phyloP scores from a whole-genome alignment of 345 rosid species.

The Mangifera indica region DNA sequence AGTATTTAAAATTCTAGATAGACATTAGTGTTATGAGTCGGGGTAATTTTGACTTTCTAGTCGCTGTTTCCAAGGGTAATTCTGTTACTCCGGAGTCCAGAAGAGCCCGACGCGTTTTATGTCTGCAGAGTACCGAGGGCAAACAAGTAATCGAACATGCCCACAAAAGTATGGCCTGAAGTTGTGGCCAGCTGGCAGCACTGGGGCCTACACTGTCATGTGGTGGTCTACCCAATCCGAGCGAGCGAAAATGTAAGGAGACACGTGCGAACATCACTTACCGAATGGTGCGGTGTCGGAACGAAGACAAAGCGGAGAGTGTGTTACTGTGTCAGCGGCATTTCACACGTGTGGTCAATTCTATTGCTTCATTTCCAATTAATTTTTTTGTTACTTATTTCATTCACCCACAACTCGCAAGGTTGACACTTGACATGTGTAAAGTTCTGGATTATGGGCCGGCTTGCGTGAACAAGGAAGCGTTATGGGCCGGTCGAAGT shows the following conservation, averaged over 20 bases:
- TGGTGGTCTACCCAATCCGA: background rate
- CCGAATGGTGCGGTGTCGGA: background rate
- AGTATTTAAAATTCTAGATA: background rate
- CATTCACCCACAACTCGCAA: too few species aligned
- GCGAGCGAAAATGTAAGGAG: background rate
- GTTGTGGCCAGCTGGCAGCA: constrained; percentile 17
- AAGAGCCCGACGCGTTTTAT: background rate
- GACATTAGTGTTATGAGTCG: too few species aligned
- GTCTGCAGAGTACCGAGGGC: background rate
- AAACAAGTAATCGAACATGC: background rate
- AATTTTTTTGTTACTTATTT: too few species aligned
- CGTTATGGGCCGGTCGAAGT: constrained; percentile 10
- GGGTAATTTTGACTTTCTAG: too few species aligned
- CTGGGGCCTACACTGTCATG: background rate
- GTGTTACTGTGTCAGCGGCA: background rate
- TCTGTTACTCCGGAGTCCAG: too few species aligned
- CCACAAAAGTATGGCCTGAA: constrained; percentile 9
- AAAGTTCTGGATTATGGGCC: constrained; percentile 11
- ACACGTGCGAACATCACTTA: constrained; percentile 1
- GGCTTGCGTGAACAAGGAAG: constrained; percentile 6
- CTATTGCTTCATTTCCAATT: background rate
- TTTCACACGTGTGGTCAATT: constrained; percentile 3
- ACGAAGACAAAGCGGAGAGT: background rate
- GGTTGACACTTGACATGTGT: background rate
- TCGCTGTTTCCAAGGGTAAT: too few species aligned